Evolutionary conservation across 441 rosid species (phyloP).

Genomic region (Melastoma candidum): DNA sequence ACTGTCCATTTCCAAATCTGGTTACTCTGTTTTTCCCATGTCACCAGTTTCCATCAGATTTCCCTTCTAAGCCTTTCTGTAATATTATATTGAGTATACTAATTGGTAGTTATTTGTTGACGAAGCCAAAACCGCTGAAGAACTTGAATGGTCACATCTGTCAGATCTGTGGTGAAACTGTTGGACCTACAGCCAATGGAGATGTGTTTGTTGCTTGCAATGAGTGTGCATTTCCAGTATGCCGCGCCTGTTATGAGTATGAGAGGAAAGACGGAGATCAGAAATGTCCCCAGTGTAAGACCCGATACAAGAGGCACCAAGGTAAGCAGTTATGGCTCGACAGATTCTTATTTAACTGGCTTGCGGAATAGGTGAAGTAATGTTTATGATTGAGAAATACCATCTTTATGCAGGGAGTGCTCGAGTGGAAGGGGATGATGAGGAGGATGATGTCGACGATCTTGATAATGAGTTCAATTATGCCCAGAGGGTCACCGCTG

Average conservation of each 20-base stretch:
- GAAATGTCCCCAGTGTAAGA: slow-evolving; percentile 93
- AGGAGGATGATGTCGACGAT: slow-evolving; percentile 92
- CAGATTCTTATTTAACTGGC: neutral
- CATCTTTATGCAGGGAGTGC: slow-evolving; percentile 53
- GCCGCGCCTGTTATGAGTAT: slow-evolving; percentile 91
- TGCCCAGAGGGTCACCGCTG: slow-evolving; percentile 47
- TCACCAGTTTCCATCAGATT: no score
- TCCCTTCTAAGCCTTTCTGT: no score
- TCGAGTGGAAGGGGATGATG: slow-evolving; percentile 90
- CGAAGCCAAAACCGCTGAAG: slow-evolving; percentile 68
- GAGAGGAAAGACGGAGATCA: slow-evolving; percentile 95
- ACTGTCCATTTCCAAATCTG: no score
- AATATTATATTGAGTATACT: neutral
- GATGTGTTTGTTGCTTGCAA: slow-evolving; percentile 89
- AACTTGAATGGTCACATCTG: slow-evolving; percentile 62
- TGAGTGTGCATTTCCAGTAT: slow-evolving; percentile 96
- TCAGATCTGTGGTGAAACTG: slow-evolving; percentile 89
- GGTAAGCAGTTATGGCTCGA: slow-evolving; percentile 26
- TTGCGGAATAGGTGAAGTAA: neutral
- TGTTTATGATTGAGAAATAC: neutral
- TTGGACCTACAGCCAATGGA: slow-evolving; percentile 45
- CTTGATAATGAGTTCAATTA: slow-evolving; percentile 82
- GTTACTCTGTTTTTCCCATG: no score
- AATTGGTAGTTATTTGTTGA: slow-evolving; percentile 13
- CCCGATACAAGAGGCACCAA: slow-evolving; percentile 80